Evolutionary conservation across 306 rosid genomes (phyloP).

Genomic region (Astragalus glycyphyllos): DNA sequence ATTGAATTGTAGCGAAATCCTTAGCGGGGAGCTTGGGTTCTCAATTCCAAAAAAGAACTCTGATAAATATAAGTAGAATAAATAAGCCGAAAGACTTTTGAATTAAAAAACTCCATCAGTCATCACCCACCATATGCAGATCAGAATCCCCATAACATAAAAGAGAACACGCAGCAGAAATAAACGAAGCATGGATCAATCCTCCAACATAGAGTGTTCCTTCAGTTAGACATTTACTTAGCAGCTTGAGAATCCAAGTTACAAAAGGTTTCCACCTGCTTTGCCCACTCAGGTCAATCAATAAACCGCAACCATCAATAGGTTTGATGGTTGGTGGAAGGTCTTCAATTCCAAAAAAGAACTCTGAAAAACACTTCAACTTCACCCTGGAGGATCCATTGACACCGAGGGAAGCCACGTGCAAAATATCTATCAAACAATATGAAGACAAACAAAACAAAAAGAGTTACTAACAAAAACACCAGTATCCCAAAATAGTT

Average conservation of each 20-base stretch:
- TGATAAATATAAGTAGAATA: slow-evolving; percentile 9
- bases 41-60: no score
- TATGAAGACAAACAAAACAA: slow-evolving; percentile 35
- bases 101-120: slow-evolving; percentile 36
- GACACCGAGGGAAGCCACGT: slow-evolving; percentile 54
- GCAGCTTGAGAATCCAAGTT: slow-evolving; percentile 82
- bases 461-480: slow-evolving; percentile 13
- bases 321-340: slow-evolving; percentile 63
- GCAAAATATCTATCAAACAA: slow-evolving; percentile 66
- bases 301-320: slow-evolving; percentile 67
- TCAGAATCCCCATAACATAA: slow-evolving; percentile 85
- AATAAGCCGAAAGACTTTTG: slow-evolving; percentile 5
- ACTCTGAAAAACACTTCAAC: slow-evolving; percentile 68
- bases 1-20: no score
- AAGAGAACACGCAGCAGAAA: slow-evolving; percentile 75
- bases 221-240: slow-evolving; percentile 76
- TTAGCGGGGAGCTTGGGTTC: no score
- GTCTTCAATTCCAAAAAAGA: slow-evolving; percentile 68
- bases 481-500: not conserved
- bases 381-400: slow-evolving; percentile 52
- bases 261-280: slow-evolving; percentile 81
- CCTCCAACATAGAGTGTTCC: slow-evolving; percentile 92
- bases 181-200: slow-evolving; percentile 65
- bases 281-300: slow-evolving; percentile 62
- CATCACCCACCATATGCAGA: slow-evolving; percentile 76